Evolutionary conservation across 2,329 filamentous ascomycete genomes (phyloP), one percentile per base, ranked within the genome.

Genomic region (Aspergillus felis): DNA sequence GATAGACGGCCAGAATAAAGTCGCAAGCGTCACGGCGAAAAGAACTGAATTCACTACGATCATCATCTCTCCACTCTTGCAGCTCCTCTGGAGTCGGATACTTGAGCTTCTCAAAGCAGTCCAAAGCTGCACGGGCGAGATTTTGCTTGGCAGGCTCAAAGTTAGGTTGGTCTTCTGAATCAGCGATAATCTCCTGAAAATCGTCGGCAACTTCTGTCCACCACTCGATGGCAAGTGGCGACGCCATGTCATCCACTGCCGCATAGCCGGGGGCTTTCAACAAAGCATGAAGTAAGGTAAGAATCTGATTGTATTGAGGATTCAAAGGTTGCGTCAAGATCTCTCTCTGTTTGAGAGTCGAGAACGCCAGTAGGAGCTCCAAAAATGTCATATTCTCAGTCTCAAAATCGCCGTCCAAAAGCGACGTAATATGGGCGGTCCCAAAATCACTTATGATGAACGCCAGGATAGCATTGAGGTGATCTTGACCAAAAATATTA

Each of bases 1-100:
- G 72, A 61, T 78, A 79, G 1, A 73, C 71, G 6, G 76, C 73
- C 14, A 78, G 69, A 10, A 79, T 66, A 53, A 78, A 79, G 58
- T 79, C 78, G 51, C 73, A 73, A n/a, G 74, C 76, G 48, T 79
- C 76, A 28, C 74, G 73, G 20, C 78, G 75, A 56, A 79, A 79
- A 20, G 71, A 67, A 50, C 69, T 69, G 55, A 79, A 79, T 55
- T 76, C 73, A 54, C 67, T 69, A 29, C 74, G 66, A 28, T 79
- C 76, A 51, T 79, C 76, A 32, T 74, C 71, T 49, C 71, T 69
- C 77, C 76, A 79, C 9, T 71, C 70, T 32, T 68, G 65, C 17
- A 73, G 44, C 22, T 74, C 69, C 44, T 66, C 66, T 1, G 69
- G 57, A 9, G 57, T 63, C 0, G 76, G 74, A 54, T 74, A 76